These are phyloP conservation scores for Apophysomyces trapeziformis DNA, from an alignment of 371 early-diverging fungal genomes.

Conservation along the genomic window DNA sequence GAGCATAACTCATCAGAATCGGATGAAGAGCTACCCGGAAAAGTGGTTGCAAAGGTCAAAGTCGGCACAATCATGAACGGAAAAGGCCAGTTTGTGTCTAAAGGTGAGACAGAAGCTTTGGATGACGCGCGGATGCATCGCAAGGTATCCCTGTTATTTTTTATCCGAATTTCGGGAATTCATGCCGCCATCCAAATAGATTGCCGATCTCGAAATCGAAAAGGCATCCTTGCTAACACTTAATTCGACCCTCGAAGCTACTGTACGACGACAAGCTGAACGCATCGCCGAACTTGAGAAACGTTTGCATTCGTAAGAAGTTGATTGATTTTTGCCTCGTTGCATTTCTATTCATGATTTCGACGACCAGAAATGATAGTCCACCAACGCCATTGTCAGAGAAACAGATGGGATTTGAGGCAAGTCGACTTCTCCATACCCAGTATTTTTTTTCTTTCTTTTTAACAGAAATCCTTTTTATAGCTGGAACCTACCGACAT, in stretches of 20 bases:
- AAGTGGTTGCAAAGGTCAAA: conserved; percentile 48
- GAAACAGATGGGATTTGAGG: conserved; percentile 41
- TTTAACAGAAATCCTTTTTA: neutral
- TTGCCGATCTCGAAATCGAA: conserved; percentile 59
- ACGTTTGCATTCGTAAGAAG: conserved; percentile 38
- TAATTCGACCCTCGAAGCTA: conserved; percentile 51
- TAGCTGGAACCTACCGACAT: conserved; percentile 9
- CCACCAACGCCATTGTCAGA: conserved; percentile 44
- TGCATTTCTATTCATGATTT: neutral
- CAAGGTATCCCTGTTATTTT: conserved; percentile 32
- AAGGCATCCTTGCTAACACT: conserved; percentile 47
- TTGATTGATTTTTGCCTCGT: neutral
- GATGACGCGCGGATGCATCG: conserved; percentile 48
- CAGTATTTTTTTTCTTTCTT: neutral
- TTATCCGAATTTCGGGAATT: neutral
- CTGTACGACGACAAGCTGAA: conserved; percentile 41
- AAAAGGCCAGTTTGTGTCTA: conserved; percentile 49
- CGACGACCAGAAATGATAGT: conserved; percentile 28
- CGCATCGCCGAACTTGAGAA: conserved; percentile 47
- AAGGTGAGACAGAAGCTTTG: conserved; percentile 30
- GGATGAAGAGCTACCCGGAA: conserved; percentile 23
- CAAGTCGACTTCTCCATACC: conserved; percentile 6
- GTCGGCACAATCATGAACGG: conserved; percentile 57
- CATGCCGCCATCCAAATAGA: conserved; percentile 27
- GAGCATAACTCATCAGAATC: conserved; percentile 15